phyloP scores from a whole-genome alignment of 192 early-diverging fungal genomes.

The Chytriomyces sp. region DNA sequence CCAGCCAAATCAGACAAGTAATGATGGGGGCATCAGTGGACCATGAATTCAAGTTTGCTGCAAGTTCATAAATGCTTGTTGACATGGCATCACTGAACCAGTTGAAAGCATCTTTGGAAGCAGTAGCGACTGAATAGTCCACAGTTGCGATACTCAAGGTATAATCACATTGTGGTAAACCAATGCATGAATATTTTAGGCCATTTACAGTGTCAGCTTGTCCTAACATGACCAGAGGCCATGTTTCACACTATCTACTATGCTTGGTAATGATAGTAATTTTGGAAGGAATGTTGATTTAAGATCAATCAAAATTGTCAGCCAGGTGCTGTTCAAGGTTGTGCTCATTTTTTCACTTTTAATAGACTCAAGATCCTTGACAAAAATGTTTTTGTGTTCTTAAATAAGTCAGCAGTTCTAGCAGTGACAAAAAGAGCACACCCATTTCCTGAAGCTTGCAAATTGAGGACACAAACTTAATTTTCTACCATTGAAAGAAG shows the following conservation, averaged over 20 bases:
- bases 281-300: conserved; percentile 99
- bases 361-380: conserved; percentile 87
- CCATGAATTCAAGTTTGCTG: conserved; percentile 81
- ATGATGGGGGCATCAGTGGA: conserved; percentile 72
- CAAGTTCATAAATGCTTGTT: conserved; percentile 58
- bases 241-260: conserved; percentile 77
- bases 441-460: conserved; percentile 80
- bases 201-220: conserved; percentile 57
- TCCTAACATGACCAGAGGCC: conserved; percentile 59
- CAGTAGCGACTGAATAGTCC: conserved; percentile 48
- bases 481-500: conserved; percentile 97
- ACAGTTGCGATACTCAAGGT: conserved; percentile 68
- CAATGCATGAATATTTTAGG: conserved; percentile 44
- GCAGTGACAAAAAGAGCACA: conserved; percentile 94
- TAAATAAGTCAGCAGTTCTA: conserved; percentile 95
- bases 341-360: conserved; percentile 73
- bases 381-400: conserved; percentile 88
- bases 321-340: conserved; percentile 91
- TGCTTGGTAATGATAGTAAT: conserved; percentile 93
- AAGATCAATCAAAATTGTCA: conserved; percentile 96
- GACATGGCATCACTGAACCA: conserved; percentile 57
- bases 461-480: conserved; percentile 92
- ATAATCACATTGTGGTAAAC: conserved; percentile 71
- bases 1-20: conserved; percentile 84
- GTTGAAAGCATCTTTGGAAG: conserved; percentile 54